Evolutionary conservation across 2,329 filamentous ascomycete genomes (phyloP).

Genomic region (Orbilia javanica): DNA sequence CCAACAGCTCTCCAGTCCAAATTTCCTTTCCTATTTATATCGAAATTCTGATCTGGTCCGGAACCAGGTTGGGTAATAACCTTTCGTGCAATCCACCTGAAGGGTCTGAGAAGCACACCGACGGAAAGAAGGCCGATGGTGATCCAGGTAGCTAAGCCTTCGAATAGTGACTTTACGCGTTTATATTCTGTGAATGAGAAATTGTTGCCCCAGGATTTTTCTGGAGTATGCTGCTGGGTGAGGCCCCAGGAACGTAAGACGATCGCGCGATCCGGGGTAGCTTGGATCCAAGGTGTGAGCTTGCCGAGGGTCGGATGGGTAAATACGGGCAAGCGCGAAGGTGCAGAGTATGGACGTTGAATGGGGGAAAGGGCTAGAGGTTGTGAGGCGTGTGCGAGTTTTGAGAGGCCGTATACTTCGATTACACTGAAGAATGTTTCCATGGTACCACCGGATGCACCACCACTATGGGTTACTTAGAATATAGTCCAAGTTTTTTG

Average conservation of each 20-base stretch:
- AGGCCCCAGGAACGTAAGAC: constrained; percentile 76
- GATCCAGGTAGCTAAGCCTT: constrained; percentile 70
- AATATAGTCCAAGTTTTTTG: background rate
- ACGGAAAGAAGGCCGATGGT: constrained; percentile 67
- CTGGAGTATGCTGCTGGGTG: constrained; percentile 64
- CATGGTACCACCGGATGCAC: constrained; percentile 76
- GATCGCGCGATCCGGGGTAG: constrained; percentile 69
- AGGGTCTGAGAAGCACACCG: constrained; percentile 64
- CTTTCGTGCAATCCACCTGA: constrained; percentile 61
- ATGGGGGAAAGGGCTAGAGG: constrained; percentile 74
- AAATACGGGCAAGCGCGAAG: constrained; percentile 68
- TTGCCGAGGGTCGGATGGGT: constrained; percentile 71
- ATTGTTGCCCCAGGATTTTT: constrained; percentile 72
- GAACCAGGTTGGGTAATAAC: constrained; percentile 58
- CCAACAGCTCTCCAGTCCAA: constrained; percentile 52
- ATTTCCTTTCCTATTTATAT: constrained; percentile 29
- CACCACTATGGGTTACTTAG: constrained; percentile 64
- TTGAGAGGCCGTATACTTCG: constrained; percentile 69
- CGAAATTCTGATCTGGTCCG: constrained; percentile 60
- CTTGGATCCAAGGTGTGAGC: constrained; percentile 70
- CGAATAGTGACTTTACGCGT: constrained; percentile 69
- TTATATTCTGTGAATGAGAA: constrained; percentile 73
- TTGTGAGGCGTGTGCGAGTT: constrained; percentile 67
- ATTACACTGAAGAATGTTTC: constrained; percentile 74
- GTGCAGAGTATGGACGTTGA: constrained; percentile 61